Base-by-base conservation (phyloP, 2,329 filamentous ascomycete genomes). In the Macrophomina pseudophaseolina region DNA sequence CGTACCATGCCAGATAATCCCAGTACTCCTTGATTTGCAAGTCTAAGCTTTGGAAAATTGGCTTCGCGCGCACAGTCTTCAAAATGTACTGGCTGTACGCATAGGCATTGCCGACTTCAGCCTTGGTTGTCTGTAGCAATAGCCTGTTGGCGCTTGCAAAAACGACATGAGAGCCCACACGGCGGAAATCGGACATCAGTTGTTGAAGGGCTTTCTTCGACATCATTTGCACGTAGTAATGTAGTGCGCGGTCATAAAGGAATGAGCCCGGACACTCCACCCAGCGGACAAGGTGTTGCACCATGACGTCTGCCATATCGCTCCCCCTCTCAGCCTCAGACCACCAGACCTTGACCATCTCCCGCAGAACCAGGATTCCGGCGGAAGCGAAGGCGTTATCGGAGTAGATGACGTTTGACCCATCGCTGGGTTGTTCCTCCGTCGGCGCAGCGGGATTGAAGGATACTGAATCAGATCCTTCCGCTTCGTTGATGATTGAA, bases 291-390 rank as follows among this genome's bases (percentile, higher is more conserved):
- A 99, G 86, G 79, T 99, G 94, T 75, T 97, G 94, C 0, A 99
- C 95, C 84, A 99, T 93, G 65, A 98, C 89, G 79, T 99, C 95
- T 0, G 96, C 96, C 93, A 99, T 97, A 48, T 88, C 90, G 72
- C 92, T 96, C 44, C 93, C 93, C 68, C 88, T 89, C 75, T 92
- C 95, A 5, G 95, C 96, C 78, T 99, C 94, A 0, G 90, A 87
- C 95, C 95, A 99, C 96, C 96, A 99, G 2, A 92, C 88, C 78
- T 97, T 97, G 72, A 99, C 95, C 94, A 99, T 97, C 73, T 98
- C 96, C 14, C 95, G 90, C 3, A 99, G 84, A 0, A 99, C 95
- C 6, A 90, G 87, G 4, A 98, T 91, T 65, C 93, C 92, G 3
- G 94, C 93, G 59, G 93, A 91, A n/a, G 94, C 90, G 76, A 99